Percentiles rank a stretch among this genome's conserved stretches.
phyloP scores from a whole-genome alignment of 371 early-diverging fungal species.

The Dichotomocladium elegans region DNA sequence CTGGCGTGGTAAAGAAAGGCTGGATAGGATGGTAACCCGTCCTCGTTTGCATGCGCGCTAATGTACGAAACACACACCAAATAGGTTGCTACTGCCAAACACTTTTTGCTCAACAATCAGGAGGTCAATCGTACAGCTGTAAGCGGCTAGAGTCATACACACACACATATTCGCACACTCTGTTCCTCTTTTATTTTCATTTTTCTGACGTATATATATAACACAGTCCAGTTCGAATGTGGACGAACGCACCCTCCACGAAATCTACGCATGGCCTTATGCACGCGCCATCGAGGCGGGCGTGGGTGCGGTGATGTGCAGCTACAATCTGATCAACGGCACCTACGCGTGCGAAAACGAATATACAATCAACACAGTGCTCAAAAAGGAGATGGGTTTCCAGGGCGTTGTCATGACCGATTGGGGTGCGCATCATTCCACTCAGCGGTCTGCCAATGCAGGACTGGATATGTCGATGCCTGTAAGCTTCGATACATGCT shows the following conservation, averaged over 20 bases:
- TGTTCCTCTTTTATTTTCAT: neutral
- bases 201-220: conserved; percentile 5
- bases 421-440: conserved; percentile 30
- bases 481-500: conserved; percentile 12
- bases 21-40: conserved; percentile 1
- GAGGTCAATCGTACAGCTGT: conserved; percentile 23
- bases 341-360: conserved; percentile 51
- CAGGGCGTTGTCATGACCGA: conserved; percentile 39
- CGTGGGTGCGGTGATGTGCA: conserved; percentile 54
- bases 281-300: conserved; percentile 49
- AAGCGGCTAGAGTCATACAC: neutral
- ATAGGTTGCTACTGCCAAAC: conserved; percentile 51
- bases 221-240: conserved; percentile 34
- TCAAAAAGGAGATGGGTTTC: conserved; percentile 51
- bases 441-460: conserved; percentile 27
- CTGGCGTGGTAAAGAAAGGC: conserved; percentile 42
- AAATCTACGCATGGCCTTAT: conserved; percentile 58
- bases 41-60: neutral
- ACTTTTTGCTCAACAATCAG: conserved; percentile 47
- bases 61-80: neutral
- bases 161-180: too few relatives aligned
- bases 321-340: conserved; percentile 50
- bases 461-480: conserved; percentile 67
- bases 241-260: conserved; percentile 54
- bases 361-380: conserved; percentile 33